Evolutionary conservation across 164 flowering plant genomes (phyloP).

Genomic region (Annona cherimola): DNA sequence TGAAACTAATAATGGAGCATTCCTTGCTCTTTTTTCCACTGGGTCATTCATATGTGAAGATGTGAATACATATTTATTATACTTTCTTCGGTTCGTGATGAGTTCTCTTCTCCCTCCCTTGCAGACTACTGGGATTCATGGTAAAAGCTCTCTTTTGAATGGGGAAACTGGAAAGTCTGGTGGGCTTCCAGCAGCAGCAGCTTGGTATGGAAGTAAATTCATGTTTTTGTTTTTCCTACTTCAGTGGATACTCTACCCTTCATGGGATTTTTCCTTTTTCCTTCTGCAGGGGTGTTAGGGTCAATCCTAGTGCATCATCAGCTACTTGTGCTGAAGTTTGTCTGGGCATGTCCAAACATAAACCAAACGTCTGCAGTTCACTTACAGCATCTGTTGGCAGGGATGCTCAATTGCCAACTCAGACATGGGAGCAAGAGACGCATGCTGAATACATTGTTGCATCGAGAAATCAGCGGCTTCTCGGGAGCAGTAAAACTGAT

Average conservation of each 20-base stretch:
- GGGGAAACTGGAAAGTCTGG: constrained; percentile 6
- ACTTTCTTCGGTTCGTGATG: background rate
- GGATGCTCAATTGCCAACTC: background rate
- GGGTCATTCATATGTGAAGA: background rate
- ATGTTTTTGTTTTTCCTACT: background rate
- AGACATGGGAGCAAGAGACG: background rate
- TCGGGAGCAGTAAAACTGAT: background rate
- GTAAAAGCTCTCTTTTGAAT: background rate
- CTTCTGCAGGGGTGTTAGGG: constrained; percentile 6
- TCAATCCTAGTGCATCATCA: background rate
- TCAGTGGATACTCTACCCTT: background rate
- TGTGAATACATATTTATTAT: background rate
- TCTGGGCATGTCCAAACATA: background rate
- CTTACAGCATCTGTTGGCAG: background rate
- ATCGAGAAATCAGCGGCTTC: background rate
- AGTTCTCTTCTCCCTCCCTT: background rate
- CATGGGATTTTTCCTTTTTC: background rate
- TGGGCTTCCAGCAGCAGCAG: constrained; percentile 8
- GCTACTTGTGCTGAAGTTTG: constrained; percentile 8
- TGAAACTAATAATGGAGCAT: too few species aligned
- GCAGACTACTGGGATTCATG: constrained; percentile 1
- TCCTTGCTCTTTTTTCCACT: background rate
- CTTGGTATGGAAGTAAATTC: background rate
- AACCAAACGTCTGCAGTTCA: background rate
- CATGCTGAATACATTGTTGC: constrained; percentile 3